These are phyloP conservation scores for Passalora sequoiae DNA, from an alignment of 2,329 filamentous ascomycete genomes.

Conservation along the genomic window DNA sequence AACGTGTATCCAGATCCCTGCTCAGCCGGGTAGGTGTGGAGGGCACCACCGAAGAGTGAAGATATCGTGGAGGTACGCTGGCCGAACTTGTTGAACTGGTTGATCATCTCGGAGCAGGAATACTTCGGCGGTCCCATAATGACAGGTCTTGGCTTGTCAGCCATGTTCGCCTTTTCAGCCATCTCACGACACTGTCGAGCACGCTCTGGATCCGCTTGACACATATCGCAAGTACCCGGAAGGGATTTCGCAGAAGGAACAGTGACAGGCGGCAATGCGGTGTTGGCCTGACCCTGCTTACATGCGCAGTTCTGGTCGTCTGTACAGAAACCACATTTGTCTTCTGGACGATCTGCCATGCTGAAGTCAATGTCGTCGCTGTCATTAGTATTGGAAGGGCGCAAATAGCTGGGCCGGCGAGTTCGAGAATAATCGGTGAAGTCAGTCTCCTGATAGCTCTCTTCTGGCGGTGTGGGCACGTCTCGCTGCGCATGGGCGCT, in stretches of 20 bases:
- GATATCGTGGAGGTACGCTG: slow-evolving; percentile 20
- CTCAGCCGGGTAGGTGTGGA: slow-evolving; percentile 18
- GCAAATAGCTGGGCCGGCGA: slow-evolving; percentile 7
- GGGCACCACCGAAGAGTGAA: slow-evolving; percentile 18
- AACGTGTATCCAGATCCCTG: slow-evolving; percentile 18
- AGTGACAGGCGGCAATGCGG: slow-evolving; percentile 10
- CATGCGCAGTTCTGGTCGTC: slow-evolving; percentile 27
- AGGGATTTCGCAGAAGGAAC: slow-evolving; percentile 8
- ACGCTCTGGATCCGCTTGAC: slow-evolving; percentile 24
- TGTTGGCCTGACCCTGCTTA: slow-evolving; percentile 15
- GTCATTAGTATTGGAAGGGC: slow-evolving; percentile 15
- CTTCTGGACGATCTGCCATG: slow-evolving; percentile 14
- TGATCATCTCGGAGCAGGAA: slow-evolving; percentile 22
- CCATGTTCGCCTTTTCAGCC: slow-evolving; percentile 13
- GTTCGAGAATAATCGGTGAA: slow-evolving; percentile 20
- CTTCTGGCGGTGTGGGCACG: slow-evolving; percentile 20
- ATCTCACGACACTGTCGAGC: slow-evolving; percentile 26
- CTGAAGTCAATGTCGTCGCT: slow-evolving; percentile 20
- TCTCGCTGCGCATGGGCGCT: slow-evolving; percentile 1
- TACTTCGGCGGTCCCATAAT: slow-evolving; percentile 11
- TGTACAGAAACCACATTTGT: slow-evolving; percentile 31
- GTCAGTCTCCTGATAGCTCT: slow-evolving; percentile 22
- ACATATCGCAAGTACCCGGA: slow-evolving; percentile 30
- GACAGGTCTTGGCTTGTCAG: slow-evolving; percentile 4
- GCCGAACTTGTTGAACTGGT: slow-evolving; percentile 22